A percentile compares a stretch with the other conserved stretches of the same genome.
Conservation (phyloP, 164 flowering plant genomes). For the Piper longum region DNA sequence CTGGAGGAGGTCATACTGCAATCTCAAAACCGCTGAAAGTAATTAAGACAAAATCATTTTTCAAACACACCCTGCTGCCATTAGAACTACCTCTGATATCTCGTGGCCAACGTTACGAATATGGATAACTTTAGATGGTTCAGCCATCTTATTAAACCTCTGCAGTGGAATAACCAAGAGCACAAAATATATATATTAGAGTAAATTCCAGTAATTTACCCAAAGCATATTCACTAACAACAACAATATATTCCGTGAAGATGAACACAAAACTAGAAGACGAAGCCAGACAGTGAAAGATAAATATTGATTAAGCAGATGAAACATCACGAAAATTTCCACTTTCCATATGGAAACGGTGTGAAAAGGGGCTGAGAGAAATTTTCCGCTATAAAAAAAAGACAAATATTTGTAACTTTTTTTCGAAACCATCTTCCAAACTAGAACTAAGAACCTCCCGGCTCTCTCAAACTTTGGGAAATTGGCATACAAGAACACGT, state of each 20-base stretch:
- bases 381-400: no score
- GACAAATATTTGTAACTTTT: no score
- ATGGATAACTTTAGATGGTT: conserved; percentile 95
- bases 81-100: conserved; percentile 57
- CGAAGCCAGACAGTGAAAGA: background rate
- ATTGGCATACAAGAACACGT: no score
- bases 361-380: no score
- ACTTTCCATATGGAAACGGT: no score
- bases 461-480: no score
- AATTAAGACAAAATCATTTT: no score
- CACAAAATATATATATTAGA: background rate
- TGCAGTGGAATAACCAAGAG: conserved; percentile 3
- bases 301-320: background rate
- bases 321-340: background rate
- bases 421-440: no score
- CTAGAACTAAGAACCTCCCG: no score
- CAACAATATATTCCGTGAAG: background rate
- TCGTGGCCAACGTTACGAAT: conserved; percentile 97
- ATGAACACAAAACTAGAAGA: background rate
- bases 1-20: conserved; percentile 84
- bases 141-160: conserved; percentile 45
- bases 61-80: background rate
- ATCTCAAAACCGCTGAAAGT: conserved; percentile 4
- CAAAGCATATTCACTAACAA: background rate
- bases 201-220: background rate